A percentile compares a stretch with the other conserved stretches of the same genome.
Evolutionary conservation across 495 filamentous ascomycete genomes (phyloP).

Genomic region (Neurospora sublineolata): DNA sequence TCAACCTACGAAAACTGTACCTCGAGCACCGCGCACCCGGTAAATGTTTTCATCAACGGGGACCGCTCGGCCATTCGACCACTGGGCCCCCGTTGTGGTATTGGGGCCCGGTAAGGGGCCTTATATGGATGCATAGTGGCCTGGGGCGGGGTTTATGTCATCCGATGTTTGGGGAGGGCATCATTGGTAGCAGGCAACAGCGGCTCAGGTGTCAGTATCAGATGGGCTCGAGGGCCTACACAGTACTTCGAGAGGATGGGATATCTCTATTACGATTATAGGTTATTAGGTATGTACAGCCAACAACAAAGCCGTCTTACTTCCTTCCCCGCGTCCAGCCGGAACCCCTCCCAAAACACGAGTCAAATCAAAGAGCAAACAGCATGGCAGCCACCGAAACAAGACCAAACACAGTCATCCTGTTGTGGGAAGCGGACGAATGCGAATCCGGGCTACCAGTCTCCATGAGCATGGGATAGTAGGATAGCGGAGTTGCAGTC

Average conservation of each 20-base stretch:
- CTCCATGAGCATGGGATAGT: background rate
- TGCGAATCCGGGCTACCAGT: background rate
- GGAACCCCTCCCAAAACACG: background rate
- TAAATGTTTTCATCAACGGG: background rate
- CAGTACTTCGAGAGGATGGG: background rate
- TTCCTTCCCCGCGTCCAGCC: background rate
- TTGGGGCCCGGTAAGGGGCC: background rate
- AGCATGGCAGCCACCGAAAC: background rate
- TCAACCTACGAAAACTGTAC: background rate
- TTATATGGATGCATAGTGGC: background rate
- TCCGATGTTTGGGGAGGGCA: background rate
- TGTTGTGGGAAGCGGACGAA: background rate
- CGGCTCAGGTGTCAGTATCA: background rate
- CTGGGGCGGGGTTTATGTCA: background rate
- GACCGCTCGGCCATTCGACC: background rate
- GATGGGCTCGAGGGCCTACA: background rate
- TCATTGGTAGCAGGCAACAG: background rate
- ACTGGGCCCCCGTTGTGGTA: background rate
- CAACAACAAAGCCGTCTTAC: background rate
- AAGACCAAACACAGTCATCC: background rate
- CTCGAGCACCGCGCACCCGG: background rate
- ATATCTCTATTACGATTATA: background rate
- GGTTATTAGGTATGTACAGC: background rate
- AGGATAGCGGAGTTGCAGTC: background rate
- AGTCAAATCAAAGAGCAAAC: background rate